Evolutionary conservation across 306 rosid genomes (phyloP), one percentile per base, ranked within the genome.

Genomic region (Morella rubra): DNA sequence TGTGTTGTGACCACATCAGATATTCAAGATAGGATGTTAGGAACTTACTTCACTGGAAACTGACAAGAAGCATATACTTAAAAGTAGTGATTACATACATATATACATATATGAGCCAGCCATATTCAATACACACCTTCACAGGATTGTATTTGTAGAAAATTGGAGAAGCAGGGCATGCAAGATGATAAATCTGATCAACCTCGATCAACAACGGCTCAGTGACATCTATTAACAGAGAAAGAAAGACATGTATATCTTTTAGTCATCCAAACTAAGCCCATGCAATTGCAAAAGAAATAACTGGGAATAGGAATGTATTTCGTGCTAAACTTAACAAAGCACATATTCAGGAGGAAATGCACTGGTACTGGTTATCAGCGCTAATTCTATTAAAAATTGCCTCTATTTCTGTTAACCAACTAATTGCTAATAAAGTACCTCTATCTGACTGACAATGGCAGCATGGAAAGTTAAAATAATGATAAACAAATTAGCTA

Each of bases 81-180:
- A 41, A 65, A 9, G 37, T n/a, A 10, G 7, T 18, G 16, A 42
- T 42, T 18, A 8, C 19, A 60, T 32, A 65, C 32, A 65, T 41
- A 18, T n/a, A 40, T 8, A 18, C 9, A 4, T 18, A 41, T 1
- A 37, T 16, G 11, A 58, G 20, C 64, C 8, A 86, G 51, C 76
- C 52, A 60, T 46, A 24, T 20, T 49, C 44, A 73, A 20, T 65
- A 32, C 73, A 20, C 68, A 94, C 98, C 98, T 94, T 94, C 7
- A 94, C 98, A 46, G 97, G 97, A 80, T 94, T 94, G 86, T 94
- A 90, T 87, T 94, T 92, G 82, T 94, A 94, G 90, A 91, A 94
- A 85, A 94, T 92, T 49, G 98, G 98, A 69, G 97, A 94, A 44
- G 98, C 98, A 0, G 98, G 98, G 85, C 98, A 94, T 19, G 98